These are phyloP conservation scores for Zea mays DNA, from an alignment of 176 grass and related monocot genomes.

Conservation along the genomic window DNA sequence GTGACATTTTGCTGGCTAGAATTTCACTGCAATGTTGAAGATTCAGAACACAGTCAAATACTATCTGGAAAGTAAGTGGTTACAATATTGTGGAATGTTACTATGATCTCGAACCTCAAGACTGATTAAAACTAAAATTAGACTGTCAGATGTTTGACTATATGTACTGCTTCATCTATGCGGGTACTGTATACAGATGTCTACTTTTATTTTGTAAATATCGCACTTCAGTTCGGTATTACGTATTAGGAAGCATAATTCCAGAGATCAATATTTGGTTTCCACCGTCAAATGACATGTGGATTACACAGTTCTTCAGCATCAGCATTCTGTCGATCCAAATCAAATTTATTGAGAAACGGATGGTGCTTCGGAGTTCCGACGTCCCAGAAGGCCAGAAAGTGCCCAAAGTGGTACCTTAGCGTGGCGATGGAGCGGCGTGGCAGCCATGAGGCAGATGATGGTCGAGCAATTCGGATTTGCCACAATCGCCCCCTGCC, in stretches of 20 bases:
- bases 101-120: background rate
- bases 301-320: background rate
- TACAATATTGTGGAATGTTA: background rate
- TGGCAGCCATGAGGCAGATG: constrained; percentile 93
- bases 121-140: background rate
- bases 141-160: background rate
- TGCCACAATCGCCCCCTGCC: constrained; percentile 82
- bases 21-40: background rate
- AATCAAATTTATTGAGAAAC: background rate
- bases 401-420: constrained; percentile 51
- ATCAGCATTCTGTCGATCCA: background rate
- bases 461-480: constrained; percentile 98
- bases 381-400: background rate
- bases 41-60: background rate
- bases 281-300: background rate
- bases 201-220: background rate
- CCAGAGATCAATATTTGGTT: background rate
- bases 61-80: background rate
- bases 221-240: background rate
- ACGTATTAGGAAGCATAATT: background rate
- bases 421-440: constrained; percentile 81
- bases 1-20: background rate
- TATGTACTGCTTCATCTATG: background rate
- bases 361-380: background rate
- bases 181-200: background rate